Evolutionary conservation across 495 filamentous ascomycete genomes (phyloP).

Genomic region (Wilcoxina mikolae): DNA sequence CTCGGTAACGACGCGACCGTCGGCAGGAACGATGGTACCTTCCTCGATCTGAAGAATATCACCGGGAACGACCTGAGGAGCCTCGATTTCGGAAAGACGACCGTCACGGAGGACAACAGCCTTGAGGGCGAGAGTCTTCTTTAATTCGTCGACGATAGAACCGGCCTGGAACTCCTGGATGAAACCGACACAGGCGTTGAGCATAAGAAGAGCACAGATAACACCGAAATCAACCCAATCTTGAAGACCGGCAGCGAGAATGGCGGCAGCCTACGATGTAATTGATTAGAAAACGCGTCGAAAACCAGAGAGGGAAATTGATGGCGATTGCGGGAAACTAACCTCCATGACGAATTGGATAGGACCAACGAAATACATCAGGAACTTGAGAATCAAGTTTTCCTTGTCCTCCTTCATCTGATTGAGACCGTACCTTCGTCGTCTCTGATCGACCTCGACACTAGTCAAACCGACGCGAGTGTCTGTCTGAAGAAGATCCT

Average conservation of each 20-base stretch:
- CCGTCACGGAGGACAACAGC: slow-evolving; percentile 72
- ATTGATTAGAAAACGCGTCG: slow-evolving; percentile 10
- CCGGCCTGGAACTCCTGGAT: slow-evolving; percentile 79
- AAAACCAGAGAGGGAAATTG: slow-evolving; percentile 1
- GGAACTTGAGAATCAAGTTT: slow-evolving; percentile 69
- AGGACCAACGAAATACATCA: slow-evolving; percentile 72
- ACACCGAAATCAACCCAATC: slow-evolving; percentile 75
- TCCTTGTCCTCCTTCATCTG: slow-evolving; percentile 81
- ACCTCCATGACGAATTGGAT: slow-evolving; percentile 95
- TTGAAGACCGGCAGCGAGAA: slow-evolving; percentile 64
- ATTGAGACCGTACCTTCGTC: slow-evolving; percentile 72
- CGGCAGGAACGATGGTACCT: slow-evolving; percentile 80
- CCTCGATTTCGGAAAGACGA: slow-evolving; percentile 52
- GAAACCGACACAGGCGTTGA: slow-evolving; percentile 79
- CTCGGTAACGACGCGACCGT: slow-evolving; percentile 68
- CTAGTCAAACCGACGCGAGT: slow-evolving; percentile 51
- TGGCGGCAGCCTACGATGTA: slow-evolving; percentile 44
- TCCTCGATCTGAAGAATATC: slow-evolving; percentile 83
- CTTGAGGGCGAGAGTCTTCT: slow-evolving; percentile 77
- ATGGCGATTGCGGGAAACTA: slow-evolving; percentile 25
- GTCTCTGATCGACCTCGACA: slow-evolving; percentile 49
- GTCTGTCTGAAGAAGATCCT: slow-evolving; percentile 58
- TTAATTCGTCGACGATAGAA: slow-evolving; percentile 81
- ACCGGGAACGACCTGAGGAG: slow-evolving; percentile 69
- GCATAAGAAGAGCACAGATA: slow-evolving; percentile 54